phyloP scores from a whole-genome alignment of 148 eudicot species.

The Rhododendron simsii region DNA sequence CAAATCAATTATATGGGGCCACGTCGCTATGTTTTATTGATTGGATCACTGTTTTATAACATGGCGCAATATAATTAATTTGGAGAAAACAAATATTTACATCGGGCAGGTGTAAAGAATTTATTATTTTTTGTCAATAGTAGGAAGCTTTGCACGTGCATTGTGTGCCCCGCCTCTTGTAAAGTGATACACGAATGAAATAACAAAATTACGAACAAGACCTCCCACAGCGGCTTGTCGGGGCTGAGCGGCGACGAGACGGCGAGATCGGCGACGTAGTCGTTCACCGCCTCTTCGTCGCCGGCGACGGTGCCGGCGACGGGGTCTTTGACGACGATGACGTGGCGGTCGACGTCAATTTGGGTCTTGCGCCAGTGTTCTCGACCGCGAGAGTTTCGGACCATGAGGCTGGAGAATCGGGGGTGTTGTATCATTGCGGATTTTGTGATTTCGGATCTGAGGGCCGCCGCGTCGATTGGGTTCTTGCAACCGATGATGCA shows the following conservation, averaged over 20 bases:
- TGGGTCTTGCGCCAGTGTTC: conserved; percentile 43
- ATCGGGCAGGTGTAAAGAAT: no score
- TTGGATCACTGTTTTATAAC: no score
- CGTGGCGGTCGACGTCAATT: conserved; percentile 55
- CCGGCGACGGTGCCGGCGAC: neutral
- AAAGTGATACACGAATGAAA: neutral
- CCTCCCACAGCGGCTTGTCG: conserved; percentile 78
- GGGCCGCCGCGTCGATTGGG: conserved; percentile 35
- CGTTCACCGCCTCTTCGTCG: conserved; percentile 40
- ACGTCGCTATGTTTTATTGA: no score
- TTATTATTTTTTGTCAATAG: no score
- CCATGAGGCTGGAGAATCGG: conserved; percentile 67
- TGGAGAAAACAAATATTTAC: no score
- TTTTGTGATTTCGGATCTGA: conserved; percentile 29
- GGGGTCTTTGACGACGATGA: conserved; percentile 33
- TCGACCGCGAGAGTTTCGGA: conserved; percentile 30
- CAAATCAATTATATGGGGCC: no score
- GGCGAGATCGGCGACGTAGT: conserved; percentile 48
- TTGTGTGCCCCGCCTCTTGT: no score
- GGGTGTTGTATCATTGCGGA: conserved; percentile 56
- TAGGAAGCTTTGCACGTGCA: no score
- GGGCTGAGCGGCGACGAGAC: conserved; percentile 48
- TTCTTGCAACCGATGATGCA: conserved; percentile 36
- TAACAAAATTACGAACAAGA: neutral
- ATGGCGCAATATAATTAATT: no score